Base-by-base conservation (phyloP, 164 flowering plant genomes). In the Amborella trichopoda region DNA sequence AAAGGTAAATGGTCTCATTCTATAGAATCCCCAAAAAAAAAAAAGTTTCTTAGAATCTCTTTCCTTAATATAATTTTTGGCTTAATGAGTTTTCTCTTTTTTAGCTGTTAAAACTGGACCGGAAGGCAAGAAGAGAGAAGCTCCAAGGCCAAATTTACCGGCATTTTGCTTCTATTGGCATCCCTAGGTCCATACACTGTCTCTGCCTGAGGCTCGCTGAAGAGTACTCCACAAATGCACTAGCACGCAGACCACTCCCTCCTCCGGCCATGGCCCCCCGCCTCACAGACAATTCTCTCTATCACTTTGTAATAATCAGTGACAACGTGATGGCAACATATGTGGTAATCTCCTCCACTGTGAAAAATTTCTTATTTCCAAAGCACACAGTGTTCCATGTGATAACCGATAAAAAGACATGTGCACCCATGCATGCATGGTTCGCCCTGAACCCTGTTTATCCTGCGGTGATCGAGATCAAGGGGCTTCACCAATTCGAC, bases 351-450 rank as follows among this genome's bases (percentile, higher is more conserved):
- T 60, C 81, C 21, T 83, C 94, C 13, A 52, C 78, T 6, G 25
- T 76, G 2, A 60, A 59, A 53, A 66, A 53, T 50, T 69, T 83
- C 4, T 54, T 37, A 21, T 48, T 61, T 26, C 83, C 85, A 20
- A 77, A 71, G 25, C 74, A 69, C 32, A 44, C 76, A 57, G 88
- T 83, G 23, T 76, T 83, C 56, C 94, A 83, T 51, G 50, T 83
- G 1, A 58, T 83, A 25, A 83, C 94, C 3, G 94, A 83, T 56
- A 83, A 73, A 69, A 80, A 80, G 73, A 83, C 85, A 19, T 83
- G 72, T 40, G 67, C 80, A 13, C 66, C 88, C 5, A 83, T 83
- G 94, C 83, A 80, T 55, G 81, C 94, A 0, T 80, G 88, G 94
- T 80, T 83, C 59, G 79, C 94, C 0, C 58, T 68, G 23, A 62